Conservation (phyloP, 192 early-diverging fungal genomes). For the Thoreauomyces humboldtii region DNA sequence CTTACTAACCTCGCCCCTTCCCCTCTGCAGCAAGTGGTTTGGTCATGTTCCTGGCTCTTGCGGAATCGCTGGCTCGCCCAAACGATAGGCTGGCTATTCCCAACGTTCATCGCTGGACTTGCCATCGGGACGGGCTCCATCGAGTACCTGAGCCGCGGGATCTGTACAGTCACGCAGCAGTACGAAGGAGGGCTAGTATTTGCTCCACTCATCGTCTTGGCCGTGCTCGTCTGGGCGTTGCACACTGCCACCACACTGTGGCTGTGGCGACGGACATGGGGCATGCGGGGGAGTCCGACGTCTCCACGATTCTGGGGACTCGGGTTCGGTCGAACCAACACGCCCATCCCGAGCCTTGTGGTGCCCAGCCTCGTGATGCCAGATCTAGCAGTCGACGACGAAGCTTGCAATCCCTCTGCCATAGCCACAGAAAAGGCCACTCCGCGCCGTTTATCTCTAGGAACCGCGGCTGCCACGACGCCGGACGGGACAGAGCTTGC, state of each 20-base stretch:
- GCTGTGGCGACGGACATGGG: constrained; percentile 13
- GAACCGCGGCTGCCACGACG: too few relatives aligned
- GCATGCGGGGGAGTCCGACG: too few relatives aligned
- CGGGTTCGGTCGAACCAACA: too few relatives aligned
- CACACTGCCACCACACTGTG: constrained; percentile 13
- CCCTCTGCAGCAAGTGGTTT: constrained; percentile 20
- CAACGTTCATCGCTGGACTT: constrained; percentile 4
- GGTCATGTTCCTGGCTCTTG: neutral
- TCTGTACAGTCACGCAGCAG: neutral
- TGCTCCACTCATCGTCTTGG: neutral
- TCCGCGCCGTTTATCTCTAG: too few relatives aligned
- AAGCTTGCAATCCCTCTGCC: too few relatives aligned
- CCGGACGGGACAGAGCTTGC: neutral
- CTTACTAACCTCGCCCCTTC: too few relatives aligned
- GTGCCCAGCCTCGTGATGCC: too few relatives aligned
- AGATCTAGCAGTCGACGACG: too few relatives aligned
- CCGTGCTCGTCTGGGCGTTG: neutral
- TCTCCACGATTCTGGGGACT: too few relatives aligned
- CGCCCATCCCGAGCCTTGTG: too few relatives aligned
- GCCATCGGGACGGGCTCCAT: neutral
- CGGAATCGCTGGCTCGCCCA: constrained; percentile 8
- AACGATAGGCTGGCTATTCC: constrained; percentile 5
- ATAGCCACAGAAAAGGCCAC: too few relatives aligned
- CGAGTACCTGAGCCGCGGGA: neutral
- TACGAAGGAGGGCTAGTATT: neutral